A percentile compares a stretch with the other conserved stretches of the same genome.
Evolutionary conservation across 1,139 yeast genomes (phyloP).

Genomic region (Kodamaea sp.): DNA sequence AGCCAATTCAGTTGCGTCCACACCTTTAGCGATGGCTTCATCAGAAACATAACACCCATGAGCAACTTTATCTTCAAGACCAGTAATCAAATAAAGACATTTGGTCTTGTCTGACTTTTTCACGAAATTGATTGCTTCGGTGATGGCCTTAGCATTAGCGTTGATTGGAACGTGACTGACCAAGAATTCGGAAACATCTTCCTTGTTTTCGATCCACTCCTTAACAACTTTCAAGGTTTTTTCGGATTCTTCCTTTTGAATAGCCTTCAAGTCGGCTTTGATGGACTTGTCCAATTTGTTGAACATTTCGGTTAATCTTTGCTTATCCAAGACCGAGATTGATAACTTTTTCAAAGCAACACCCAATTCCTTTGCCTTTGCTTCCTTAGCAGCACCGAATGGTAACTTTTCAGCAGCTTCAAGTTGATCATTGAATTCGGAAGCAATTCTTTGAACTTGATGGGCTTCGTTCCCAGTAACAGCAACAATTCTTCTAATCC

Average conservation of each 20-base stretch:
- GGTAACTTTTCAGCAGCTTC: conserved; percentile 53
- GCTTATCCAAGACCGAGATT: conserved; percentile 80
- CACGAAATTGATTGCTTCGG: conserved; percentile 84
- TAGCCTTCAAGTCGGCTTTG: conserved; percentile 81
- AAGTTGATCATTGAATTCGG: conserved; percentile 61
- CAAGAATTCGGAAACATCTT: conserved; percentile 43
- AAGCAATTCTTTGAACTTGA: conserved; percentile 81
- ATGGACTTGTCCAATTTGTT: conserved; percentile 77
- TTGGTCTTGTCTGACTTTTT: conserved; percentile 75
- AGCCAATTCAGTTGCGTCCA: conserved; percentile 75
- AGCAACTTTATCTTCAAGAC: conserved; percentile 75
- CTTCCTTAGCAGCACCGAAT: conserved; percentile 72
- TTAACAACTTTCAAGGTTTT: conserved; percentile 78
- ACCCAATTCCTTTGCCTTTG: conserved; percentile 75
- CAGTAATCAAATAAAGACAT: conserved; percentile 80
- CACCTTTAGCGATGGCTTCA: conserved; percentile 64
- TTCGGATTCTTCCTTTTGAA: conserved; percentile 85
- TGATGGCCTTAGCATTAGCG: conserved; percentile 89
- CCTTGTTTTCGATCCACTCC: conserved; percentile 51
- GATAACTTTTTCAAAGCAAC: conserved; percentile 78
- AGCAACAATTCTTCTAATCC: conserved; percentile 96
- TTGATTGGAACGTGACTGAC: conserved; percentile 67
- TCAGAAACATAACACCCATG: conserved; percentile 90
- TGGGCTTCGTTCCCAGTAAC: conserved; percentile 91
- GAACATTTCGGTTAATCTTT: conserved; percentile 69